These are phyloP conservation scores for Leccinum solheimii DNA, from an alignment of 1,284 basidiomycete genomes.

Conservation along the genomic window DNA sequence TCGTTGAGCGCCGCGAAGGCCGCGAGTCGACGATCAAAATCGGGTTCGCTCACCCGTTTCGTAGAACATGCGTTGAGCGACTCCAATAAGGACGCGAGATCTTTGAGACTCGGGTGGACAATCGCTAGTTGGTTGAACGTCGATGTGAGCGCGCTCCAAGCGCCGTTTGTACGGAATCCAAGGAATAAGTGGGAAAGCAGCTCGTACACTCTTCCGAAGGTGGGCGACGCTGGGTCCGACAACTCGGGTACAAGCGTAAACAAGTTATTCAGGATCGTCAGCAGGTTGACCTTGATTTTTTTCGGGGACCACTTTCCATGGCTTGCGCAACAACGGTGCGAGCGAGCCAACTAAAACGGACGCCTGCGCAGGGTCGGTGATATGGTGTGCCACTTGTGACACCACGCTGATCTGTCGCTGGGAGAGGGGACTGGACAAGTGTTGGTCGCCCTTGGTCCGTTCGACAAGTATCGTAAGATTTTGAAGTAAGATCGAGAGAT, in stretches of 20 bases:
- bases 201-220: slow-evolving; percentile 63
- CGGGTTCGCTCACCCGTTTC: slow-evolving; percentile 86
- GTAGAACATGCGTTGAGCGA: slow-evolving; percentile 86
- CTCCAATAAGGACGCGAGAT: slow-evolving; percentile 57
- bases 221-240: slow-evolving; percentile 46
- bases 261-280: slow-evolving; percentile 75
- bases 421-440: slow-evolving; percentile 69
- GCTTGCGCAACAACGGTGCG: slow-evolving; percentile 79
- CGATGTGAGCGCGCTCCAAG: slow-evolving; percentile 66
- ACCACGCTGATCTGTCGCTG: slow-evolving; percentile 85
- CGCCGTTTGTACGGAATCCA: slow-evolving; percentile 66
- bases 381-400: slow-evolving; percentile 77
- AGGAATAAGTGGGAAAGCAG: slow-evolving; percentile 78
- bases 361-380: slow-evolving; percentile 73
- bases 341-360: slow-evolving; percentile 75
- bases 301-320: slow-evolving; percentile 79
- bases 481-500: slow-evolving; percentile 74
- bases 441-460: slow-evolving; percentile 54
- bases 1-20: slow-evolving; percentile 83
- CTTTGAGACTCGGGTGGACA: slow-evolving; percentile 49
- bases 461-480: slow-evolving; percentile 76
- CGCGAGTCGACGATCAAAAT: slow-evolving; percentile 84
- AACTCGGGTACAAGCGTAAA: slow-evolving; percentile 76
- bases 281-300: slow-evolving; percentile 81
- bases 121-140: slow-evolving; percentile 64